Evolutionary conservation across 1,139 yeast genomes (phyloP), one percentile per base, ranked within the genome.

Genomic region (Geotrichum citri-aurantii): DNA sequence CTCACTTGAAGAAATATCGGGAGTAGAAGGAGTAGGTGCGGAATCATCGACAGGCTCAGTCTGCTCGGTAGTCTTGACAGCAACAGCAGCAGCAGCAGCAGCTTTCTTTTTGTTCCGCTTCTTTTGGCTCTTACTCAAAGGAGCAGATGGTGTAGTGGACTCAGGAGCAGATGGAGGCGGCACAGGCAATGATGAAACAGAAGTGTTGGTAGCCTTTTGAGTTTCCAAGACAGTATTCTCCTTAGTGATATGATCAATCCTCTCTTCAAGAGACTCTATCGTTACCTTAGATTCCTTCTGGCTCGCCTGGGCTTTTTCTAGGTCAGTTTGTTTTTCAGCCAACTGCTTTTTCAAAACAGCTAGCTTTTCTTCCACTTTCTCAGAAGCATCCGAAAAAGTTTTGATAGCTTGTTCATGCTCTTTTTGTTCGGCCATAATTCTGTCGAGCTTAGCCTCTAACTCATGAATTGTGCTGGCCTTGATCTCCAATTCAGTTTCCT

Each of bases 81-180:
- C 47, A 19, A 51, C 49, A 12, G 49, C 27, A 29, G 46, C 54
- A 31, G 57, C 54, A 26, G 50, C 52, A n/a, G 48, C 49, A n/a
- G 56, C 57, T 31, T 56, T 53, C 47, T 57, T 57, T 26, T 33
- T 48, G 12, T 26, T 19, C 8, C 55, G 40, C 51, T 57, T 57
- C 54, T 57, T 57, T 44, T 57, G 59, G 17, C 50, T 52, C 33
- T 57, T 57, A 17, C 56, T 42, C 10, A 56, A 31, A 6, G 59
- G 59, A 14, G 44, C 33, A 21, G 50, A 11, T 3, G 53, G 37
- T 3, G 52, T 21, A 12, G 31, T 4, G 6, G 52, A 23, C 6
- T 19, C 21, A 7, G 48, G 23, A 24, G 52, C 26, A 44, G 46
- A 19, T 1, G 44, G 21, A 23, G 56, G 27, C 11, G 21, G 44